Conservation (phyloP, 495 filamentous ascomycete genomes). For the Talaromyces wortmannii region DNA sequence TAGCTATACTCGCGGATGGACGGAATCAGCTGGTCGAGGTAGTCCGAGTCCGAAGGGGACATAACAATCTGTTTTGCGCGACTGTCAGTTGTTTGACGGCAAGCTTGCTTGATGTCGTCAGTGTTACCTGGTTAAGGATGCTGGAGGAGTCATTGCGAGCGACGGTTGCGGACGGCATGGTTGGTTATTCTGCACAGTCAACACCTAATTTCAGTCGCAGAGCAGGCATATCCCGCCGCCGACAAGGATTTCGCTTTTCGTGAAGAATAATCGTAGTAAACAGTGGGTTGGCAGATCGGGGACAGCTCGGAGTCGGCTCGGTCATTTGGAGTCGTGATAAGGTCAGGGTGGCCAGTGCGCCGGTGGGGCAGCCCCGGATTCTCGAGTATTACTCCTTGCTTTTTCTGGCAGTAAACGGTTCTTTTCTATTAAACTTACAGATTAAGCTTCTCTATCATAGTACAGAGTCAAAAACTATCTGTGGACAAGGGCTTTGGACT, state of each 20-base stretch:
- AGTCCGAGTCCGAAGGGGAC: slow-evolving; percentile 84
- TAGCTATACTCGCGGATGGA: slow-evolving; percentile 83
- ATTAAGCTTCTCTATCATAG: too few relatives aligned
- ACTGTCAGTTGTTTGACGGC: slow-evolving; percentile 2
- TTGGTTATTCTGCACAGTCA: background rate
- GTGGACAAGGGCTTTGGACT: too few relatives aligned
- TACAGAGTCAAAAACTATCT: too few relatives aligned
- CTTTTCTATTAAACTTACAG: too few relatives aligned
- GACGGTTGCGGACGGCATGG: slow-evolving; percentile 16
- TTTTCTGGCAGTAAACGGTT: too few relatives aligned
- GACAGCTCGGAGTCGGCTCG: too few relatives aligned
- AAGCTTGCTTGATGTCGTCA: background rate
- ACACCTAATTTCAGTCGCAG: background rate
- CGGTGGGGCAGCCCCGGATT: too few relatives aligned
- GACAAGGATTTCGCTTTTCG: background rate
- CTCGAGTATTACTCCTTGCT: too few relatives aligned
- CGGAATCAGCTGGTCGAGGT: slow-evolving; percentile 89
- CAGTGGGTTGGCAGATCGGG: too few relatives aligned
- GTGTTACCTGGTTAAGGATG: slow-evolving; percentile 34
- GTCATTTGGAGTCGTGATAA: too few relatives aligned
- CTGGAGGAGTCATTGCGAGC: slow-evolving; percentile 26
- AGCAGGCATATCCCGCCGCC: background rate
- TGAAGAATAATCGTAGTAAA: too few relatives aligned
- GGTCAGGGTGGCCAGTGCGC: too few relatives aligned
- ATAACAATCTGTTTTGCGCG: slow-evolving; percentile 66